Evolutionary conservation across 192 early-diverging fungal genomes (phyloP), one percentile per base, ranked within the genome.

Genomic region (Coemansia sp.): DNA sequence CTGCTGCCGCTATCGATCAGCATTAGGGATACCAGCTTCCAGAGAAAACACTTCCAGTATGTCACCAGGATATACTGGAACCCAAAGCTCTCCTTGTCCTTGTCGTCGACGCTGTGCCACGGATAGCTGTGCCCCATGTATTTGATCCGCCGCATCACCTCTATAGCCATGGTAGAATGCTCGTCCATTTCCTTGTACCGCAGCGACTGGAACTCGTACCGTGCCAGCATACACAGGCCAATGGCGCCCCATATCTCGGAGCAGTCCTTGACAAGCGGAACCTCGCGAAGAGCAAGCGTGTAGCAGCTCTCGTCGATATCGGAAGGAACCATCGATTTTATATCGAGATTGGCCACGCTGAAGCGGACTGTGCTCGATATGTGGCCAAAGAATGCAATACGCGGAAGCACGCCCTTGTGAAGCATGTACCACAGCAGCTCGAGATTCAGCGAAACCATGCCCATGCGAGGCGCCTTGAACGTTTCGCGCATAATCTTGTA

Each of bases 151-250:
- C 67, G 68, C 75, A 77, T 65, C 13, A 77, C 61, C 0, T 68
- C 66, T 52, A 77, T 36, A 1, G 75, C 75, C 69, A 77, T 77
- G 35, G 67, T 55, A 11, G 52, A 69, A 48, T 77, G 75, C 58
- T 58, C 25, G 4, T 56, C 63, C 75, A 77, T 77, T 63, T 77
- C 69, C 29, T 67, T 69, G 59, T 77, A 77, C 17, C 75, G 49
- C 58, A 70, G 54, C 53, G 75, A 77, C 63, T 77, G 75, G 69
- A 77, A 77, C 66, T 77, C 75, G 62, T 77, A 77, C 19, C 75
- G 61, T 5, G 75, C 50, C 6, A 77, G 35, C 75, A 77, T 77
- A 41, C 75, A 77, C 38, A 77, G 61, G 6, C 66, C 75, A 11
- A 77, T 71, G 4, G 75, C 75, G 13, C 75, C 75, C 75, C 75